Base-by-base conservation (phyloP, 495 filamentous ascomycete species). In the Penicillium malachiteum region DNA sequence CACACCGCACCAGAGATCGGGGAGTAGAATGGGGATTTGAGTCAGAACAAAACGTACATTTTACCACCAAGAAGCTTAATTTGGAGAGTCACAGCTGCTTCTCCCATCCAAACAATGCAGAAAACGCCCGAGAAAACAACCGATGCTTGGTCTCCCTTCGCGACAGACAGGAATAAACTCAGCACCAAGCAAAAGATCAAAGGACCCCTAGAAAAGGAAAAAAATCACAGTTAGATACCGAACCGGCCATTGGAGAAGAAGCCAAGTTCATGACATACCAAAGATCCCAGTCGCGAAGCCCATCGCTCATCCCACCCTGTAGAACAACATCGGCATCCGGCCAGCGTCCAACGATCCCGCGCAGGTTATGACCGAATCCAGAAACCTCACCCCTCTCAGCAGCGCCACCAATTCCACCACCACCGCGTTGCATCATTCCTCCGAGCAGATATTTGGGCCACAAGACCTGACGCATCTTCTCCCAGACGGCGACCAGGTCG, bases 381-480 rank as follows among this genome's bases (percentile, higher is more conserved):
- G 86, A 60, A 49, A 81, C 71, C 80, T 84, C 82, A 70, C 87
- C 75, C 78, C 89, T 73, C 78, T 86, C 75, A 2, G 82, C 83
- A 39, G 83, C 83, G 49, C 77, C 83, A 40, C 85, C 82, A 69
- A 89, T 88, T 34, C 85, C 86, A 47, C 88, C 86, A 31, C 89
- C 90, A 54, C 81, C 73, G 62, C 81, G 71, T 67, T 81, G 76
- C 73, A 84, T 65, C 64, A 86, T 80, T 26, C 79, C 87, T 49
- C 88, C 88, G 42, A 97, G 86, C 45, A 97, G 78, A 76, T 96
- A 96, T 66, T 94, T 93, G 3, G 94, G 94, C 73, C 90, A 98
- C 46, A 98, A 83, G n/a, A 98, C 94, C 74, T 95, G 93, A 71
- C 87, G 85, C 90, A 97, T 91, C 80, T 97, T 97, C 73, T 88